Evolutionary conservation across 352 stramenopile species (phyloP), one percentile per base, ranked within the genome.

Genomic region (Thraustochytrium striatum): DNA sequence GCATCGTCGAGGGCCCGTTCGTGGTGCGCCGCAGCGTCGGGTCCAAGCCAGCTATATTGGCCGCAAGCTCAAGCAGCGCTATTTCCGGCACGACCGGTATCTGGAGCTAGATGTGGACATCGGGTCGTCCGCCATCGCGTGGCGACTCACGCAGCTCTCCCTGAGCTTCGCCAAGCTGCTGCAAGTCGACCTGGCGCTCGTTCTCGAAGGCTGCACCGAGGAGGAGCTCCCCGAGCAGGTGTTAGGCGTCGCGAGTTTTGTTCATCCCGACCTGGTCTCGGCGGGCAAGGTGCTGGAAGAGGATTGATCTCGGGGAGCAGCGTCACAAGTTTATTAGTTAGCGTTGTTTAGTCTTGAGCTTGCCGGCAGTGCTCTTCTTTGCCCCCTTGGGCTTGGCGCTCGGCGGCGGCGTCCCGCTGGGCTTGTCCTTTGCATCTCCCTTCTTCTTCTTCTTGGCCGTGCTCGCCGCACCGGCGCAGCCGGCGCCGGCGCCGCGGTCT

Each of bases 41-140:
- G 41, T 92, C 88, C 61, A 90, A 92, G 41, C 91, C 91, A 0
- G 89, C 89, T 28, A 82, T 95, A 69, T 92, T 47, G 91, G 90
- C 41, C 89, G 87, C 41, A 94, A 94, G 79, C 87, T 95, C 44
- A 93, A 86, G 72, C 89, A 94, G 84, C 86, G 85, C 57, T 95
- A 94, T 83, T 93, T 90, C 73, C 83, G 86, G 47, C 84, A 87
- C 33, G 72, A 79, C 50, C 91, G 93, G 78, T 95, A 94, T 82
- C 86, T 94, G 39, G 91, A 95, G 79, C 83, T 94, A 44, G 90
- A 93, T 55, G 83, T 95, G 73, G 90, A 95, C 82, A 85, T 95
- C 5, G 85, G 85, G 21, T 92, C 88, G 28, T 93, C 87, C 65
- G 88, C 85, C 0, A 85, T 91, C 44, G 90, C 89, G 57, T 85